Evolutionary conservation across 306 rosid genomes (phyloP).

Genomic region (Pyrus communis): DNA sequence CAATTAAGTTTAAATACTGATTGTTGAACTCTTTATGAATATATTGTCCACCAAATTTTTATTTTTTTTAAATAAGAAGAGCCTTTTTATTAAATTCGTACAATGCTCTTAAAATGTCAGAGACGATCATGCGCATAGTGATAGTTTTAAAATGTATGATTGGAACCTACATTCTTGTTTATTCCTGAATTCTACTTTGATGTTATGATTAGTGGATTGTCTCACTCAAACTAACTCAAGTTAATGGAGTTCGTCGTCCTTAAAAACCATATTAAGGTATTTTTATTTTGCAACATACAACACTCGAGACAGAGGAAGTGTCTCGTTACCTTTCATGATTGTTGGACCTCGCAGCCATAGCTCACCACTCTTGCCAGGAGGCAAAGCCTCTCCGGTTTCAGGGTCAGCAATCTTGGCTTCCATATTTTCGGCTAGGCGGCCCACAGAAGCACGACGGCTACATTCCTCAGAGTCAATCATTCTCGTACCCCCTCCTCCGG

Average conservation of each 20-base stretch:
- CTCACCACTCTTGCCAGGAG: constrained; percentile 70
- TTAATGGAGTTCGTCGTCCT: background rate
- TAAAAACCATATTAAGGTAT: background rate
- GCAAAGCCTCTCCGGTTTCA: constrained; percentile 51
- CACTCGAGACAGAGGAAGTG: background rate
- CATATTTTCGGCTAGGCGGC: constrained; percentile 58
- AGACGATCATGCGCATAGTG: no score
- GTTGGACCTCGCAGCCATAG: constrained; percentile 83
- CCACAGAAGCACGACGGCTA: constrained; percentile 56
- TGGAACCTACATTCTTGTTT: no score
- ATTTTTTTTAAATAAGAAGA: no score
- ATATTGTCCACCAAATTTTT: no score
- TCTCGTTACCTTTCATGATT: constrained; percentile 56
- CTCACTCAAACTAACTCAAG: no score
- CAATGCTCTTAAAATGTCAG: no score
- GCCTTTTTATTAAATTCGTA: no score
- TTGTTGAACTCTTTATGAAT: no score
- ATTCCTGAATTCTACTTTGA: no score
- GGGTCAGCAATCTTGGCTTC: constrained; percentile 87
- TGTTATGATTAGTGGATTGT: no score
- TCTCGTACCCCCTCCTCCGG: constrained; percentile 49
- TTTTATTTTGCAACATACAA: background rate
- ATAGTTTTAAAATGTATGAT: no score
- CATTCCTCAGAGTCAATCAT: constrained; percentile 52
- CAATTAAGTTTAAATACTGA: no score